Conservation (phyloP, 225 moss, liverwort and hornwort genomes). For the Neckera pumila region DNA sequence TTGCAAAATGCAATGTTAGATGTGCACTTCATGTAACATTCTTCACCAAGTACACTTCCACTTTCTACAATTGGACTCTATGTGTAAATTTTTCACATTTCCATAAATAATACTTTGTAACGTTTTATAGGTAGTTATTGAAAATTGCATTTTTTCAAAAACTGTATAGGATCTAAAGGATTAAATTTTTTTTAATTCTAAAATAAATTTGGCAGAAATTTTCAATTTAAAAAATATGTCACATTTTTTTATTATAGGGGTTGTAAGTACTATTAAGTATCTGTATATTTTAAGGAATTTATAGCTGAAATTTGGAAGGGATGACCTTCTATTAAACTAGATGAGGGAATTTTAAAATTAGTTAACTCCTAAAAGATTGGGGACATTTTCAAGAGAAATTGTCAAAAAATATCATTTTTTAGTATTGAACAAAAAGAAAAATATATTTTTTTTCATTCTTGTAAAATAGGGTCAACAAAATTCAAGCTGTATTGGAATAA, state of each 20-base stretch:
- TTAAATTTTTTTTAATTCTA: not conserved
- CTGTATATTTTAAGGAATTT: not conserved
- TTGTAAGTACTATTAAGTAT: not conserved
- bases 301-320: not conserved
- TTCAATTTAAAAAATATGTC: not conserved
- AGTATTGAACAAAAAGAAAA: not conserved
- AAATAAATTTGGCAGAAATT: not conserved
- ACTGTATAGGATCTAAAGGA: rapidly evolving
- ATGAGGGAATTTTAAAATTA: too few species aligned
- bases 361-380: rapidly evolving
- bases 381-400: not conserved
- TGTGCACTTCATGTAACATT: not conserved
- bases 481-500: not conserved
- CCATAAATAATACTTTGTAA: not conserved
- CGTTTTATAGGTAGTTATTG: rapidly evolving
- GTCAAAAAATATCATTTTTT: not conserved
- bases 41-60: not conserved
- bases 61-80: not conserved
- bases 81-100: not conserved
- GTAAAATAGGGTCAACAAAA: rapidly evolving
- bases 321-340: too few species aligned
- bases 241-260: not conserved
- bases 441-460: too few species aligned
- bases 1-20: not conserved
- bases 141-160: not conserved